A percentile compares a stretch with the other conserved stretches of the same genome.
These are phyloP conservation scores for Capsella rubella DNA, from an alignment of 441 rosid genomes.

Conservation along the genomic window DNA sequence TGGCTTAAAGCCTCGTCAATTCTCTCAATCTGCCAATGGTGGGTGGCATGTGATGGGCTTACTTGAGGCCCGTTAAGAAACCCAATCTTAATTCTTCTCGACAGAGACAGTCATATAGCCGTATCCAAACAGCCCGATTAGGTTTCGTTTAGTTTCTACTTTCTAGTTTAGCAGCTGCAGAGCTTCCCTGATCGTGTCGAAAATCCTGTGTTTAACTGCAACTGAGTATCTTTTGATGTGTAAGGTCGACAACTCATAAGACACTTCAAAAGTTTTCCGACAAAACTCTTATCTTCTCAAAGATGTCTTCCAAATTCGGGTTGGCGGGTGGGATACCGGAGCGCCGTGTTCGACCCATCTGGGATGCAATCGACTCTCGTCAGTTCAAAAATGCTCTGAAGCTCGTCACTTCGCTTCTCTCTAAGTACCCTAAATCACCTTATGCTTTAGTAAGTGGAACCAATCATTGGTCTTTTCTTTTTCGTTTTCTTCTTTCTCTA, in stretches of 20 bases:
- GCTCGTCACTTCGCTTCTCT: constrained; percentile 71
- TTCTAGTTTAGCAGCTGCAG: constrained; percentile 21
- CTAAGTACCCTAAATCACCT: constrained; percentile 92
- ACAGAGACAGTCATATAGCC: constrained; percentile 19
- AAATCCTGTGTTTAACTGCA: constrained; percentile 26
- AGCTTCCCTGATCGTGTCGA: constrained; percentile 24
- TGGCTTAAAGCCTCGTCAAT: constrained; percentile 26
- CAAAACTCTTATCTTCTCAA: constrained; percentile 14
- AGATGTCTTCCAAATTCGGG: constrained; percentile 95
- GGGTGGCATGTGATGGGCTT: constrained; percentile 34
- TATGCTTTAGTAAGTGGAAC: constrained; percentile 74
- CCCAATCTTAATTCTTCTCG: constrained; percentile 1
- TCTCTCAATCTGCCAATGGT: constrained; percentile 23
- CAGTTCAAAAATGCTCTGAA: constrained; percentile 98
- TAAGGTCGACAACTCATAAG: constrained; percentile 37
- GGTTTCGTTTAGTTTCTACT: constrained; percentile 42
- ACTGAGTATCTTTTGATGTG: constrained; percentile 2
- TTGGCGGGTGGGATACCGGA: constrained; percentile 98
- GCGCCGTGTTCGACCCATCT: constrained; percentile 94
- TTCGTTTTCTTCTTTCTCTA: constrained; percentile 5
- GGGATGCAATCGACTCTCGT: constrained; percentile 99
- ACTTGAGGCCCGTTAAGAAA: constrained; percentile 32
- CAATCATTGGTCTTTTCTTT: neutral
- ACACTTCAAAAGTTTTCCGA: constrained; percentile 18
- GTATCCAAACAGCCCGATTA: constrained; percentile 53